Evolutionary conservation across 768 basidiomycete species (phyloP).

Genomic region (Leccinum olivaceopallidum): DNA sequence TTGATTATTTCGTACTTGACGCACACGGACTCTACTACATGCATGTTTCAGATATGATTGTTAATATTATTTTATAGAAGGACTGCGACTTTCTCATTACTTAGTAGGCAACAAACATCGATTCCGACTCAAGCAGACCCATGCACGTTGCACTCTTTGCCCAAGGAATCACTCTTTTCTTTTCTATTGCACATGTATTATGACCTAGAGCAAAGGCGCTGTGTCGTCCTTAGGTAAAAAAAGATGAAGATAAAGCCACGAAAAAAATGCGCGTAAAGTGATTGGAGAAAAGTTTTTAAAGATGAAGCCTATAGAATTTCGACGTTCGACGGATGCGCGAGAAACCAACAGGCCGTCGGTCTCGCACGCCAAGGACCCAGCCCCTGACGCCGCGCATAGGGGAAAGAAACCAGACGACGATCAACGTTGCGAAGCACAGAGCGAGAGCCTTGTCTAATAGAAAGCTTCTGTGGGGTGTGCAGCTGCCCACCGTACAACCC

Average conservation of each 20-base stretch:
- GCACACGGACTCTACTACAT: too few species aligned
- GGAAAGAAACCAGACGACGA: conserved; percentile 17
- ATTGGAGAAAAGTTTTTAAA: conserved; percentile 2
- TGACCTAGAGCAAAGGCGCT: conserved; percentile 26
- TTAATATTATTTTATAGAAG: too few species aligned
- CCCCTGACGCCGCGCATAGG: conserved; percentile 12
- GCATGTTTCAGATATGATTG: too few species aligned
- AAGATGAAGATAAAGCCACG: conserved; percentile 10
- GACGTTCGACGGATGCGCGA: conserved; percentile 18
- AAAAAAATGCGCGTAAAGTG: conserved; percentile 24
- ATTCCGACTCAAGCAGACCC: too few species aligned
- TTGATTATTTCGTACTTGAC: too few species aligned
- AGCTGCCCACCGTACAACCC: too few species aligned
- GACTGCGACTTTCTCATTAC: too few species aligned
- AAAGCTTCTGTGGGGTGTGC: too few species aligned
- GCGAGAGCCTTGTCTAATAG: conserved; percentile 26
- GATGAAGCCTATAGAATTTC: conserved; percentile 25
- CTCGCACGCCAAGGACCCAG: conserved; percentile 22
- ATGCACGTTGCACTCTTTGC: background rate
- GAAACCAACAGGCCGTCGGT: conserved; percentile 10
- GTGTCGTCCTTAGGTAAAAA: conserved; percentile 29
- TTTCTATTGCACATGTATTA: conserved; percentile 19
- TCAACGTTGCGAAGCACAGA: conserved; percentile 75
- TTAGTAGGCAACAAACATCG: too few species aligned
- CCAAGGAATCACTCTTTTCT: background rate